Evolutionary conservation across 2,329 filamentous ascomycete species (phyloP).

Genomic region (Proliferodiscus dingleyae): DNA sequence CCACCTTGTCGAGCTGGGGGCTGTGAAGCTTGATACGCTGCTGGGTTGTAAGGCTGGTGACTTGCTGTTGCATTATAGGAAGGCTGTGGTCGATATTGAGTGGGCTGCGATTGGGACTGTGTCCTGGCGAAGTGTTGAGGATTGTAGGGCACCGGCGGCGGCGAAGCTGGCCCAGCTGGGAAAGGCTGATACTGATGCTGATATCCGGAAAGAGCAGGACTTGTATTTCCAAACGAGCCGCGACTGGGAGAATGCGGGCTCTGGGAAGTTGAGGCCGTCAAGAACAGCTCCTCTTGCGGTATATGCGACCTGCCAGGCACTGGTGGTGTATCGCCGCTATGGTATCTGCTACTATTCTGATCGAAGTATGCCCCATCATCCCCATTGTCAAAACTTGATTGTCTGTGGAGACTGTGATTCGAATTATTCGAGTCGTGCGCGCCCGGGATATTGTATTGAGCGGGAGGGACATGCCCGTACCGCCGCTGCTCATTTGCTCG

Average conservation of each 20-base stretch:
- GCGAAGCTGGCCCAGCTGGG: slow-evolving; percentile 28
- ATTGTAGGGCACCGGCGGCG: slow-evolving; percentile 50
- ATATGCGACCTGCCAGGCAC: slow-evolving; percentile 22
- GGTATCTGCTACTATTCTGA: slow-evolving; percentile 29
- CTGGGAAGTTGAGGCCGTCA: slow-evolving; percentile 32
- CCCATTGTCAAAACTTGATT: slow-evolving; percentile 70
- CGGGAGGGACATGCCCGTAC: slow-evolving; percentile 62
- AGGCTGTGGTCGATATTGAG: slow-evolving; percentile 43
- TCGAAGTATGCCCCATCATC: slow-evolving; percentile 60
- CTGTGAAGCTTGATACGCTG: slow-evolving; percentile 37
- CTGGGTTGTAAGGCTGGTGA: slow-evolving; percentile 63
- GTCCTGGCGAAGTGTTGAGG: slow-evolving; percentile 53
- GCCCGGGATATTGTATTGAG: slow-evolving; percentile 49
- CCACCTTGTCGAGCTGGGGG: slow-evolving; percentile 49
- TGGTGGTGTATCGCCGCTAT: slow-evolving; percentile 26
- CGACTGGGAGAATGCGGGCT: slow-evolving; percentile 24
- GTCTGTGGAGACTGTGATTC: slow-evolving; percentile 41
- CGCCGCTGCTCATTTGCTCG: slow-evolving; percentile 54
- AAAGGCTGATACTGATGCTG: slow-evolving; percentile 49
- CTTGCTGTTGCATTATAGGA: slow-evolving; percentile 45
- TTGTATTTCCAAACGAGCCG: slow-evolving; percentile 23
- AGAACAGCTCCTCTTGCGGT: slow-evolving; percentile 58
- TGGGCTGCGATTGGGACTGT: slow-evolving; percentile 32
- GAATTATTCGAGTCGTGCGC: slow-evolving; percentile 35
- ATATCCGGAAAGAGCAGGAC: slow-evolving; percentile 39